Percentiles rank a stretch among this genome's conserved stretches.
Conservation (phyloP, 768 basidiomycete species). For the Clitopilus hobsonii region DNA sequence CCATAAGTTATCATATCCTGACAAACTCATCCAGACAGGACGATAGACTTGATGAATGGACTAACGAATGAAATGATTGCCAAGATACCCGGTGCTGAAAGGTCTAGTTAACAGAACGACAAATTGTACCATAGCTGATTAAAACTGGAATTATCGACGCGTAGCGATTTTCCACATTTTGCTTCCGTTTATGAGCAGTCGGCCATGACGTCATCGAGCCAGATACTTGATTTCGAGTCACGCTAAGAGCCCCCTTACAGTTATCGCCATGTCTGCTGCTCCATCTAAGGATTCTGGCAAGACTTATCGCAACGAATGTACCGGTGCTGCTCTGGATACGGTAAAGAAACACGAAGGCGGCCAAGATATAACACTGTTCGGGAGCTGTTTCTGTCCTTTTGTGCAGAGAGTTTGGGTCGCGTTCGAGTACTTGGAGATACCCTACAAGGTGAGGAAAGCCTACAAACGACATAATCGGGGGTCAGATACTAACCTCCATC, state of each 20-base stretch:
- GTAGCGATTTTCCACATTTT: background rate
- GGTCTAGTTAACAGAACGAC: no score
- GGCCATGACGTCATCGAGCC: background rate
- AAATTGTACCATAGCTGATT: background rate
- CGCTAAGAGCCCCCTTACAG: background rate
- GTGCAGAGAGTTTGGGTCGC: slow-evolving; percentile 80
- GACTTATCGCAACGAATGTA: slow-evolving; percentile 34
- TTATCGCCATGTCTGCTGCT: slow-evolving; percentile 3
- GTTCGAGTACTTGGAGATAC: slow-evolving; percentile 63
- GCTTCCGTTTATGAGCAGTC: background rate
- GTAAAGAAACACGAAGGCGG: slow-evolving; percentile 41
- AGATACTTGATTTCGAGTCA: background rate
- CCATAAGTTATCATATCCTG: no score
- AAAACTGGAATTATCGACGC: background rate
- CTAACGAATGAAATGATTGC: background rate
- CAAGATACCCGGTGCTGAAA: no score
- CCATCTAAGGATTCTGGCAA: slow-evolving; percentile 15
- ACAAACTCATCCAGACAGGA: no score
- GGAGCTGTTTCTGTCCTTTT: slow-evolving; percentile 75
- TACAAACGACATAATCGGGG: no score
- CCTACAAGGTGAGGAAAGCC: slow-evolving; percentile 58
- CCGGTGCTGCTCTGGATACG: slow-evolving; percentile 50
- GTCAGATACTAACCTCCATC: no score
- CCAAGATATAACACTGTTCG: slow-evolving; percentile 63
- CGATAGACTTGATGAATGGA: background rate